phyloP scores from a whole-genome alignment of 306 rosid genomes.

The Malus sylvestris region DNA sequence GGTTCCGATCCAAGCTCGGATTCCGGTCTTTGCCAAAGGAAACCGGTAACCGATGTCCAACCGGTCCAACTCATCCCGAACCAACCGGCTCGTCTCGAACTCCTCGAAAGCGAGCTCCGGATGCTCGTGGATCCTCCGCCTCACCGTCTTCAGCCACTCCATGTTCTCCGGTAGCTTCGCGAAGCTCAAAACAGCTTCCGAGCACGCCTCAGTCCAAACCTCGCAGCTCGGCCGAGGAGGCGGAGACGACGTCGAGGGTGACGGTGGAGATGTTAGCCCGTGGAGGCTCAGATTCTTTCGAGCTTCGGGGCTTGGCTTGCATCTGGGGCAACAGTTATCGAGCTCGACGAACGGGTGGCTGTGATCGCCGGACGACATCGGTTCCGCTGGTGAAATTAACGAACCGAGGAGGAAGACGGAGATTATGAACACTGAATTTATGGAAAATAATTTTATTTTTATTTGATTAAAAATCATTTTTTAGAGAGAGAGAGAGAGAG shows the following conservation, averaged over 20 bases:
- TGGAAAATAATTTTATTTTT: neutral
- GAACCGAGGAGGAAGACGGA: neutral
- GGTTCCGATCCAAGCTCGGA: conserved; percentile 87
- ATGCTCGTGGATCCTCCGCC: conserved; percentile 75
- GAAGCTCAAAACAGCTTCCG: conserved; percentile 52
- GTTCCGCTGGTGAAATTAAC: neutral
- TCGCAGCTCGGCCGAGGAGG: conserved; percentile 24
- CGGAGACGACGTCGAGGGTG: neutral
- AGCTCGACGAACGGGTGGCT: conserved; percentile 21
- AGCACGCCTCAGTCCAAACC: conserved; percentile 55
- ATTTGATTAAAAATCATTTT: conserved; percentile 25
- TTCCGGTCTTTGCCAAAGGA: conserved; percentile 74
- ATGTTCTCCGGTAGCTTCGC: conserved; percentile 58
- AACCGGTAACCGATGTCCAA: conserved; percentile 56
- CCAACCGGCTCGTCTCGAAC: conserved; percentile 63
- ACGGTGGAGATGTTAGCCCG: neutral
- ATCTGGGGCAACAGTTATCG: conserved; percentile 11
- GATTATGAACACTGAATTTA: neutral
- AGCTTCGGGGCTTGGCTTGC: neutral
- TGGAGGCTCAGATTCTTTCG: conserved; percentile 32
- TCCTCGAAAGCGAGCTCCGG: conserved; percentile 94
- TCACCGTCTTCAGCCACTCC: conserved; percentile 54
- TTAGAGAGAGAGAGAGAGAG: neutral
- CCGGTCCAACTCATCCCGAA: conserved; percentile 69
- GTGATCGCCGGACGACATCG: conserved; percentile 11